These are phyloP conservation scores for Yueomyces sp. DNA, from an alignment of 805 yeast genomes.

Conservation along the genomic window DNA sequence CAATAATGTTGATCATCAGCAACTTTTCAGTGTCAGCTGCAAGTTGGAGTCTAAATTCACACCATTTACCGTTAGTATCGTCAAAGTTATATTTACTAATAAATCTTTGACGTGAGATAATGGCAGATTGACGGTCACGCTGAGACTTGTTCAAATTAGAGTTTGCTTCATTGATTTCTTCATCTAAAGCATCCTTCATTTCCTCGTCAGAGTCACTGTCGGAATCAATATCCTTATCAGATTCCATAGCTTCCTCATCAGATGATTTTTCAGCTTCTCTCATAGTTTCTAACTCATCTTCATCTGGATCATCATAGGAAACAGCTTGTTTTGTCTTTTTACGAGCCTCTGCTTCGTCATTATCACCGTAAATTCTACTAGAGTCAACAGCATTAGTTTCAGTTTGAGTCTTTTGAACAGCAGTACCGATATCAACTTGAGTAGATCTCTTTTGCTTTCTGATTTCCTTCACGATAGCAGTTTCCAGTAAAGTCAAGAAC, in stretches of 20 bases:
- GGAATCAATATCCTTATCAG: conserved; percentile 22
- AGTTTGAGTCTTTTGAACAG: conserved; percentile 45
- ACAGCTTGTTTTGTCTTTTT: conserved; percentile 70
- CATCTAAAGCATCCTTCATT: conserved; percentile 16
- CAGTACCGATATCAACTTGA: conserved; percentile 55
- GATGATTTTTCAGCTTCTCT: conserved; percentile 67
- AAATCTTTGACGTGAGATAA: conserved; percentile 57
- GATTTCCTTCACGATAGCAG: conserved; percentile 64
- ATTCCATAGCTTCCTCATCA: conserved; percentile 44
- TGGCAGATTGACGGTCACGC: conserved; percentile 74
- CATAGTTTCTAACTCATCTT: conserved; percentile 86
- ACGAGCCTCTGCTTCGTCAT: conserved; percentile 44
- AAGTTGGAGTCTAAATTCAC: conserved; percentile 75
- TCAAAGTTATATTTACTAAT: conserved; percentile 80
- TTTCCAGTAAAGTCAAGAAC: conserved; percentile 62
- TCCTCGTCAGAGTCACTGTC: conserved; percentile 28
- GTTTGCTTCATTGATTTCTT: conserved; percentile 13
- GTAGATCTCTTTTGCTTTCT: conserved; percentile 59
- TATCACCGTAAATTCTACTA: conserved; percentile 30
- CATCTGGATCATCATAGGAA: conserved; percentile 91
- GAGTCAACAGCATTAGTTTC: conserved; percentile 28
- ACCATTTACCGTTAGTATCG: conserved; percentile 81
- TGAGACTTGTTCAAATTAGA: conserved; percentile 43
- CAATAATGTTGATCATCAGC: conserved; percentile 93
- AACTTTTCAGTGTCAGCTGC: conserved; percentile 81